Evolutionary conservation across 2,329 filamentous ascomycete species (phyloP).

Genomic region (Trichophyton schoenleinii): DNA sequence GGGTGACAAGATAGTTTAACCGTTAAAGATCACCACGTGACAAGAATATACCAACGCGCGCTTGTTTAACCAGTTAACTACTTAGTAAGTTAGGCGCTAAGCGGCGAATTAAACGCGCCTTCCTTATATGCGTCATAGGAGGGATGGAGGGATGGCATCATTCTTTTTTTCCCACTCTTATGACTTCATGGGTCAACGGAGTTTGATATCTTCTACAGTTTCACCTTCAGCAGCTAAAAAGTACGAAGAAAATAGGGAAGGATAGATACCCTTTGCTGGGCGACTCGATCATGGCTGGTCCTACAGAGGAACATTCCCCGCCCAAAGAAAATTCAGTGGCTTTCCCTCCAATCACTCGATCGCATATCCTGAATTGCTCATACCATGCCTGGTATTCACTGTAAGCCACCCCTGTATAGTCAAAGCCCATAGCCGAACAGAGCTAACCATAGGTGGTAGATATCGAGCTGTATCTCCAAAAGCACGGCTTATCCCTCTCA

Average conservation of each 20-base stretch:
- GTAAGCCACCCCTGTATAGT: conserved; percentile 29
- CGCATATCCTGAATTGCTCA: conserved; percentile 87
- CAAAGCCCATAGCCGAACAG: background rate
- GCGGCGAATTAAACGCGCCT: background rate
- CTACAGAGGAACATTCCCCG: background rate
- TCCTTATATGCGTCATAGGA: background rate
- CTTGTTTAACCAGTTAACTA: background rate
- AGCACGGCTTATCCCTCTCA: conserved; percentile 69
- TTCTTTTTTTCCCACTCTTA: background rate
- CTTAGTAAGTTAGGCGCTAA: background rate
- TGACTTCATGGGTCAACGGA: background rate
- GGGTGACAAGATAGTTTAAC: too few relatives aligned
- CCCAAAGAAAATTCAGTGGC: conserved; percentile 17
- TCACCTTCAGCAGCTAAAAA: background rate
- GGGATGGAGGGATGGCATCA: background rate
- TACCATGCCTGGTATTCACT: conserved; percentile 84
- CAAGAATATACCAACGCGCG: background rate
- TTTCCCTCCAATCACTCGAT: conserved; percentile 72
- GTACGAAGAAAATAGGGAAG: background rate
- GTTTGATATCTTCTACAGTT: background rate
- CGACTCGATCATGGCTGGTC: background rate
- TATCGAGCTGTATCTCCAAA: conserved; percentile 74
- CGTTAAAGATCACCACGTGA: background rate
- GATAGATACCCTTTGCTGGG: background rate
- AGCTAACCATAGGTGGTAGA: conserved; percentile 29